Base-by-base conservation (phyloP, 2,329 filamentous ascomycete species). In the Cercospora zeae-maydis region DNA sequence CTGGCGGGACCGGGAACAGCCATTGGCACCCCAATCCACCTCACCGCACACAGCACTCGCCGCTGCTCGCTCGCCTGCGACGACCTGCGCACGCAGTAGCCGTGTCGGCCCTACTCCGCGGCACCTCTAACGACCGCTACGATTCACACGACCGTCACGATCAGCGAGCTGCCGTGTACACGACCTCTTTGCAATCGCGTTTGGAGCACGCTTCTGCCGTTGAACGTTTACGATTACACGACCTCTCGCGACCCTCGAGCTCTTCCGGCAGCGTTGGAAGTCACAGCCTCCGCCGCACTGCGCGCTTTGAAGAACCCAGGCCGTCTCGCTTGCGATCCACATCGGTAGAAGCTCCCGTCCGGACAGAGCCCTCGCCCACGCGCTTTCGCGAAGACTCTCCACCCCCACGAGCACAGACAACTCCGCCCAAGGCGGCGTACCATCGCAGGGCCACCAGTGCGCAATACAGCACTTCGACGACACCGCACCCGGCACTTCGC, bases 401-500 rank as follows among this genome's bases (percentile, higher is more conserved):
- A 19, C 62, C 59, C n/a, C 56, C 64, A 39, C 66, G 65, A 16
- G 54, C 58, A 42, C 47, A 63, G 58, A 59, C 59, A 34, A 55
- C 66, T 68, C 72, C 73, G 67, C 71, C 63, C 57, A 72, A 63
- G n/a, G 64, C 51, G 63, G 74, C 70, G 63, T 72, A 69, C 24
- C 71, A 74, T 63, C 74, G 73, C 58, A 72, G 73, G 66, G 70
- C 73, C 37, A 70, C 70, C 55, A 69, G 73, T 66, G 67, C 73
- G 62, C 63, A 72, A 67, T 69, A 67, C 69, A 58, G 45, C 27
- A 62, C 64, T 69, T 72, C 70, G 55, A 82, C 70, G 55, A 82
- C 73, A 74, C 84, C 24, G 24, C 24, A 75, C 78, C 84, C 79
- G 75, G 84, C 84, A 76, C 84, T 76, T 71, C 87, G 86, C 72